phyloP scores from a whole-genome alignment of 1,139 yeast species.

The Zhuliangozyma blackwelliae region DNA sequence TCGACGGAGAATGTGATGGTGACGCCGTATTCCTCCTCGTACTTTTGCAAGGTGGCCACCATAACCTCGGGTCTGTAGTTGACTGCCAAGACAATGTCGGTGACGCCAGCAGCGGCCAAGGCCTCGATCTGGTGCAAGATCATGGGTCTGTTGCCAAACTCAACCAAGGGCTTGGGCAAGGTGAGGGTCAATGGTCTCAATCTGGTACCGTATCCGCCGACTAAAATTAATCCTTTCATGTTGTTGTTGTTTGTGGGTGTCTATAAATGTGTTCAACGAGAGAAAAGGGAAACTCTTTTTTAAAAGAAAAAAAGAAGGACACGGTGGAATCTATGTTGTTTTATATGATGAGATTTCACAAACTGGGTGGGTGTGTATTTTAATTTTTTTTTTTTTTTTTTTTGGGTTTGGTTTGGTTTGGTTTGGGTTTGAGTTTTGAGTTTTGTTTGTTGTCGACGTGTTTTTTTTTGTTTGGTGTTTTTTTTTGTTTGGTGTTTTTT shows the following conservation, averaged over 20 bases:
- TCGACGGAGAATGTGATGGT: constrained; percentile 95
- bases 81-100: constrained; percentile 97
- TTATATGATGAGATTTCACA: no score
- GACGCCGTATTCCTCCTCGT: constrained; percentile 94
- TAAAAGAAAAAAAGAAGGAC: no score
- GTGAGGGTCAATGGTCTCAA: constrained; percentile 98
- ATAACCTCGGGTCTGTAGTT: constrained; percentile 99
- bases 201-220: constrained; percentile 99
- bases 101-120: constrained; percentile 96
- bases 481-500: no score
- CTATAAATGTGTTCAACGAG: no score
- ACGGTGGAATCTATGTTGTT: no score
- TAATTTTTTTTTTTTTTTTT: no score
- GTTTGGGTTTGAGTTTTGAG: no score
- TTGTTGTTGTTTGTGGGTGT: background rate
- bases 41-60: constrained; percentile 92
- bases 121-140: constrained; percentile 97
- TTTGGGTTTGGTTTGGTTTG: no score
- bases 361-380: no score
- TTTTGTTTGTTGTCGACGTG: no score
- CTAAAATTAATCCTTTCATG: constrained; percentile 98
- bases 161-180: constrained; percentile 97
- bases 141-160: constrained; percentile 98
- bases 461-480: no score
- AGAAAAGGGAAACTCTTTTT: no score